Evolutionary conservation across 2,329 filamentous ascomycete species (phyloP).

Genomic region (Chrysosporium keratinophilum): DNA sequence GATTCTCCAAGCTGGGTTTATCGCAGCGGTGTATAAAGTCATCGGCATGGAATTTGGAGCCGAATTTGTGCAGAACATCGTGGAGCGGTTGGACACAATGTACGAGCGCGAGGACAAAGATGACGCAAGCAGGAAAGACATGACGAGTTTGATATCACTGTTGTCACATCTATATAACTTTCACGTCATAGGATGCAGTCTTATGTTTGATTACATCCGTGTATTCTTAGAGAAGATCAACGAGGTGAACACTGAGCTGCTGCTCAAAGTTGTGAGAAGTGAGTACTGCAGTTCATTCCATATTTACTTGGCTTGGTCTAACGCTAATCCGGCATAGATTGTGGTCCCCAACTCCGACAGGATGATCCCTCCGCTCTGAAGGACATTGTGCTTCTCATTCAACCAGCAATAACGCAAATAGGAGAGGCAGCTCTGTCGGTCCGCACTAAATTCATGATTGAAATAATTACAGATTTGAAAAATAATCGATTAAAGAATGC

Average conservation of each 20-base stretch:
- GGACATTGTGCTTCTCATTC: slow-evolving; percentile 72
- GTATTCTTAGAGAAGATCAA: slow-evolving; percentile 63
- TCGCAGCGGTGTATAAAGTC: slow-evolving; percentile 76
- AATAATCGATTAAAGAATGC: slow-evolving; percentile 82
- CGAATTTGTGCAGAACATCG: slow-evolving; percentile 67
- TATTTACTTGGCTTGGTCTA: slow-evolving; percentile 14
- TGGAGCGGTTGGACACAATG: slow-evolving; percentile 61
- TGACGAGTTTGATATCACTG: slow-evolving; percentile 69
- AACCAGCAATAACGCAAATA: slow-evolving; percentile 56
- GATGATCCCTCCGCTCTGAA: slow-evolving; percentile 84
- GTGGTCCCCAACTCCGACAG: slow-evolving; percentile 69
- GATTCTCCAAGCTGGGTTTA: slow-evolving; percentile 80
- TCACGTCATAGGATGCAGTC: slow-evolving; percentile 67
- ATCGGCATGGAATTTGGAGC: slow-evolving; percentile 84
- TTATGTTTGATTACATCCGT: slow-evolving; percentile 86
- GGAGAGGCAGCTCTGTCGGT: slow-evolving; percentile 66
- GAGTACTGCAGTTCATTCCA: slow-evolving; percentile 16
- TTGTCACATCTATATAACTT: slow-evolving; percentile 86
- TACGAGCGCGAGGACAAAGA: slow-evolving; percentile 37
- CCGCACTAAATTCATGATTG: slow-evolving; percentile 93
- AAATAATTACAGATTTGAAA: slow-evolving; percentile 87
- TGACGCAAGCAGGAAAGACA: slow-evolving; percentile 46
- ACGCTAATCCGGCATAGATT: slow-evolving; percentile 36
- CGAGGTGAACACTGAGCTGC: slow-evolving; percentile 77
- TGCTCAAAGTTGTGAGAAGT: slow-evolving; percentile 71